Conservation (phyloP, 441 rosid genomes). For the Pelargonium citronellum region DNA sequence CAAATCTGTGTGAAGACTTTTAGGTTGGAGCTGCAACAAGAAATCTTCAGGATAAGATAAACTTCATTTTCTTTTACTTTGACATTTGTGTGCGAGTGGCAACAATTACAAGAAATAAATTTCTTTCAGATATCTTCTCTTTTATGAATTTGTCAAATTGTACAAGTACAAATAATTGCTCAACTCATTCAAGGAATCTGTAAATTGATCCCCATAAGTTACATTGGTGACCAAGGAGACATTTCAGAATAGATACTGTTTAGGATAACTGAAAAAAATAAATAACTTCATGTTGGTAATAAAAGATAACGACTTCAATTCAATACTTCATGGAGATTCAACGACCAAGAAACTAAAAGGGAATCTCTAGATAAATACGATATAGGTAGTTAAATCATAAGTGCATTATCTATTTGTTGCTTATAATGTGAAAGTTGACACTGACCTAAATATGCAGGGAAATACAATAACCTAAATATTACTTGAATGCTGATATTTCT, state of each 20-base stretch:
- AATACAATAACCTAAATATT: no score
- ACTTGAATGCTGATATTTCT: not conserved
- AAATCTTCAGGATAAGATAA: constrained; percentile 24
- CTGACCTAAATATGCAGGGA: not conserved
- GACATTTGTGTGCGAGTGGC: constrained; percentile 18
- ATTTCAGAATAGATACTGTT: constrained; percentile 15
- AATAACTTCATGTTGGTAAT: constrained; percentile 11
- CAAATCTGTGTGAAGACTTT: constrained; percentile 10
- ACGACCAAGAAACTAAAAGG: not conserved
- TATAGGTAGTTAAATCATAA: not conserved
- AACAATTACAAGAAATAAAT: constrained; percentile 14
- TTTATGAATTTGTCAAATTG: constrained; percentile 14
- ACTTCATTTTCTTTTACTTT: constrained; percentile 25
- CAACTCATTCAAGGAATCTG: not conserved
- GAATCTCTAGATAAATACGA: constrained; percentile 6
- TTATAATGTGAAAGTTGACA: not conserved
- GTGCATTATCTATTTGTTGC: not conserved
- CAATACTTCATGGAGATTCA: not conserved
- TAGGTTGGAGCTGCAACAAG: constrained; percentile 12
- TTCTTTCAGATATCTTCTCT: constrained; percentile 16
- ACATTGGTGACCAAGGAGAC: constrained; percentile 24
- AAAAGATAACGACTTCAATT: constrained; percentile 4
- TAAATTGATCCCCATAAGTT: constrained; percentile 5
- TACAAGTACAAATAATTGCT: not conserved
- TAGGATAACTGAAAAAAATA: not conserved